phyloP scores from a whole-genome alignment of 129 eudicot species.

The Oenanthe sinensis region DNA sequence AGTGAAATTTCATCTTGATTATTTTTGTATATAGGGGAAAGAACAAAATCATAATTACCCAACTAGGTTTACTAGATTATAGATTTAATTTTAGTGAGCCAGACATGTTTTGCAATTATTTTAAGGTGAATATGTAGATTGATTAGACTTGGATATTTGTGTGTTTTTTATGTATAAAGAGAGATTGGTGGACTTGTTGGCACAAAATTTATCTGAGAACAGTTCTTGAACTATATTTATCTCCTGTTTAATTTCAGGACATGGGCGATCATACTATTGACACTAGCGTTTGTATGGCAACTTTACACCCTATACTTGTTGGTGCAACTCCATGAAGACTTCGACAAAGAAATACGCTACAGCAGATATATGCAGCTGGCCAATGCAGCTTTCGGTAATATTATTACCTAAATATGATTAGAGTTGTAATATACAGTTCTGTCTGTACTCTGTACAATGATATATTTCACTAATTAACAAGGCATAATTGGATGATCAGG shows the following conservation, averaged over 20 bases:
- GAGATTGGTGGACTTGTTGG: no score
- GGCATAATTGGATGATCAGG: conserved; percentile 24
- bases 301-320: conserved; percentile 72
- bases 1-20: no score
- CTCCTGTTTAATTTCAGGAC: conserved; percentile 28
- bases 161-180: no score
- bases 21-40: no score
- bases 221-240: not conserved
- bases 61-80: no score
- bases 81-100: no score
- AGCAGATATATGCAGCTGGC: conserved; percentile 72
- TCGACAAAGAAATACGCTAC: conserved; percentile 53
- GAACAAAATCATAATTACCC: no score
- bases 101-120: no score
- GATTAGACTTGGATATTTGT: no score
- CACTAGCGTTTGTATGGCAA: conserved; percentile 71
- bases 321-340: conserved; percentile 70
- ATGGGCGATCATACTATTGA: conserved; percentile 49
- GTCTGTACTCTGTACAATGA: not conserved
- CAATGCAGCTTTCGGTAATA: conserved; percentile 52
- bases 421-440: not conserved
- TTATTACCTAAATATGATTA: not conserved
- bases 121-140: no score
- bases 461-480: not conserved
- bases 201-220: no score